Percentiles rank a stretch among this genome's conserved stretches.
Evolutionary conservation across 768 basidiomycete genomes (phyloP).

Genomic region (Pleurotus pulmonarius): DNA sequence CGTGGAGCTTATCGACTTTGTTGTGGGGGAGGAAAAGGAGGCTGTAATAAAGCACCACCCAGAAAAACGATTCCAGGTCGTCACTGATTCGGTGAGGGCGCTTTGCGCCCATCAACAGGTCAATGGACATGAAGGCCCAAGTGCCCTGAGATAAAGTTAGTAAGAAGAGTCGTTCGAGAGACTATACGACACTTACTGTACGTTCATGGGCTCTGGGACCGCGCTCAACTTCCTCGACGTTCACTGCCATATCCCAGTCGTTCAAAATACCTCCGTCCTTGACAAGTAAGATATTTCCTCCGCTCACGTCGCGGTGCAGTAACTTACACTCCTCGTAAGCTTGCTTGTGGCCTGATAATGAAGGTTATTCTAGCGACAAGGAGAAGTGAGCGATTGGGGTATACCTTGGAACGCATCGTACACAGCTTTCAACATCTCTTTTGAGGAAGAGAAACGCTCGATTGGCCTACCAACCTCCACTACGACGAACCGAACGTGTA

Average conservation of each 20-base stretch:
- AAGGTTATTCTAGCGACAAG: no score
- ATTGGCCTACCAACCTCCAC: not conserved
- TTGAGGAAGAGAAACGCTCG: not conserved
- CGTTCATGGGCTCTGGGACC: not conserved
- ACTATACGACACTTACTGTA: not conserved
- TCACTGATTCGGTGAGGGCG: conserved; percentile 18
- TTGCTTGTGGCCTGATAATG: conserved; percentile 2
- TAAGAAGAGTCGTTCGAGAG: no score
- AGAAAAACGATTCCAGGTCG: conserved; percentile 27
- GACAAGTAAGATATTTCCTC: conserved; percentile 2
- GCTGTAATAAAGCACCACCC: conserved; percentile 15
- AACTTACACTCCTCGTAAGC: conserved; percentile 1
- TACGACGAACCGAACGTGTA: not conserved
- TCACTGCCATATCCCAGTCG: conserved; percentile 9
- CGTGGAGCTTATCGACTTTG: no score
- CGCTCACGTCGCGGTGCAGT: conserved; percentile 11
- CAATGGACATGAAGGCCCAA: conserved; percentile 28
- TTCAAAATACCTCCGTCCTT: conserved; percentile 4
- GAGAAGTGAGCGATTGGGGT: not conserved
- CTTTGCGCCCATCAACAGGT: conserved; percentile 13
- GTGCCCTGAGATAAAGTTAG: conserved; percentile 19
- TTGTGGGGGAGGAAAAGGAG: conserved; percentile 12
- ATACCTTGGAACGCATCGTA: conserved; percentile 13
- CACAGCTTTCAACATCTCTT: conserved; percentile 9
- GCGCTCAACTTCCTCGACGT: not conserved